Conservation (phyloP, 2,329 filamentous ascomycete species). For the Epichloe hybrida region DNA sequence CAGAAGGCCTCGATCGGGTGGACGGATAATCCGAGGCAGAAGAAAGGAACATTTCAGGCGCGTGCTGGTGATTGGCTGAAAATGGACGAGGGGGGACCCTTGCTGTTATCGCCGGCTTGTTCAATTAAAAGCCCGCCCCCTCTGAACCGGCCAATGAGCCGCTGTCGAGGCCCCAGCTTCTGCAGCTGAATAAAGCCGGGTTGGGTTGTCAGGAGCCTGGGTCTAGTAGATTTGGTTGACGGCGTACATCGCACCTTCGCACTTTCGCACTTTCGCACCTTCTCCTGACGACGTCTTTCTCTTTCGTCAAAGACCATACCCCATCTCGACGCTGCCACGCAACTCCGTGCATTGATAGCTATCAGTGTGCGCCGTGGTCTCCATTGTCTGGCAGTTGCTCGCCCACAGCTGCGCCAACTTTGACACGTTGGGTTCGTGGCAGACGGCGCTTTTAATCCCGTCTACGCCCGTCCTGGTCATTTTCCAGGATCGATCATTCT, state of each 20-base stretch:
- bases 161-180: neutral
- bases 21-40: neutral
- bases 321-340: constrained; percentile 1
- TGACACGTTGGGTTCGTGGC: constrained; percentile 1
- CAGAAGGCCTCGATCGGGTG: neutral
- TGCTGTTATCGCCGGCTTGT: neutral
- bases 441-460: neutral
- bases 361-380: neutral
- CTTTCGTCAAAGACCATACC: neutral
- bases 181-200: neutral
- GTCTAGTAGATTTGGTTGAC: neutral
- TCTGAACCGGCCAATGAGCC: neutral
- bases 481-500: neutral
- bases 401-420: neutral
- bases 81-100: neutral
- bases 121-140: neutral
- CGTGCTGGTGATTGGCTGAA: neutral
- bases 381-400: neutral
- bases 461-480: neutral
- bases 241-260: neutral
- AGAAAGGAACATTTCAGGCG: neutral
- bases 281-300: neutral
- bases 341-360: constrained; percentile 1
- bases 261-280: neutral
- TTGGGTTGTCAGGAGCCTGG: too few species aligned